A percentile compares a stretch with the other conserved stretches of the same genome.
These are phyloP conservation scores for Eimeria falciformis DNA, from an alignment of 169 alveolate genomes.

Conservation along the genomic window DNA sequence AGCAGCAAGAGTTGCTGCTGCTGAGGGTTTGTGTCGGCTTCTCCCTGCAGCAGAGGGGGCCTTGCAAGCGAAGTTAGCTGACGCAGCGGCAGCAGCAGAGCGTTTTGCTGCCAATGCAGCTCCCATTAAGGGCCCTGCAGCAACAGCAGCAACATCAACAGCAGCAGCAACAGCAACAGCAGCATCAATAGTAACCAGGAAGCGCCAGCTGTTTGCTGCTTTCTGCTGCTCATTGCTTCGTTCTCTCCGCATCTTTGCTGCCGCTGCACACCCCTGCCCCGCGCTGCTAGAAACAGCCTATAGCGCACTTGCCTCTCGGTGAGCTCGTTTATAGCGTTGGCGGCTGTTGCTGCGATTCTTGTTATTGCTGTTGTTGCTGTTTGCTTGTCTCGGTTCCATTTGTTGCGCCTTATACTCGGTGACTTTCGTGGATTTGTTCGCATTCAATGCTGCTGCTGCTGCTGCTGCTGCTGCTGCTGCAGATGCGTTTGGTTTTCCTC, in stretches of 20 bases:
- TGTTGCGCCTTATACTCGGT: background rate
- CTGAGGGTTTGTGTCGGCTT: slow-evolving; percentile 12
- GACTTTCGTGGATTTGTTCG: background rate
- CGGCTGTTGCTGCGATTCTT: background rate
- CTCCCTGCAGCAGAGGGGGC: slow-evolving; percentile 29
- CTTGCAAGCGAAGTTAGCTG: slow-evolving; percentile 31
- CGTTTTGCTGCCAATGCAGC: slow-evolving; percentile 15
- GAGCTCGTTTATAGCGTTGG: background rate
- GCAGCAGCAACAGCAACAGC: slow-evolving; percentile 4
- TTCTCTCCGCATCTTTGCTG: slow-evolving; percentile 59
- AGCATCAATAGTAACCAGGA: background rate
- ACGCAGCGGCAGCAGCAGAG: slow-evolving; percentile 38
- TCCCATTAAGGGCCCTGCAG: background rate
- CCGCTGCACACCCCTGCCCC: slow-evolving; percentile 43
- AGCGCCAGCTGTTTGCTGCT: background rate
- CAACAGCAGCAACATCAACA: slow-evolving; percentile 14
- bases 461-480: slow-evolving; percentile 53
- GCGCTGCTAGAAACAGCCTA: slow-evolving; percentile 9
- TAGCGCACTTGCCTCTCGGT: slow-evolving; percentile 25
- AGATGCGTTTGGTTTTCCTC: slow-evolving; percentile 59
- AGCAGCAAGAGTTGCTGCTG: slow-evolving; percentile 47
- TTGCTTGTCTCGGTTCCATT: background rate
- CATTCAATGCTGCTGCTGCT: background rate
- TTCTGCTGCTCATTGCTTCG: slow-evolving; percentile 53
- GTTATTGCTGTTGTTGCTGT: slow-evolving; percentile 19